Evolutionary conservation across 257 asterid species (phyloP), one percentile per base, ranked within the genome.

Genomic region (Ilex aquifolium): DNA sequence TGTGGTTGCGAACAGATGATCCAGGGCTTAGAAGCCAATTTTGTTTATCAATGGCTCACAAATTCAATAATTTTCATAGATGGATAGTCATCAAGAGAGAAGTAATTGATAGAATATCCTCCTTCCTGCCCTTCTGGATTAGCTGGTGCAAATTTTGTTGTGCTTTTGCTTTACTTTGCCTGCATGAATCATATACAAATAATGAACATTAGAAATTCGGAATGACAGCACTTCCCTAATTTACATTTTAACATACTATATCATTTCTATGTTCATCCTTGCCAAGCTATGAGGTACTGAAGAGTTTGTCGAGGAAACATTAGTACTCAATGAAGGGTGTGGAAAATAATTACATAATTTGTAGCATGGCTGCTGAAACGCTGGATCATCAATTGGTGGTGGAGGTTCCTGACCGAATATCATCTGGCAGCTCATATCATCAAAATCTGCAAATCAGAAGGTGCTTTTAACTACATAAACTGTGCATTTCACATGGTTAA

Each of bases 341-440:
- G 13, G 55, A n/a, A 63, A 65, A 66, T 1, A 36, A 40, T 71
- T 83, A 89, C 99, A 92, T 58, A 76, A 83, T 70, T 82, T 81
- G 76, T 72, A 93, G 75, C 99, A 93, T 16, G 97, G 97, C 65
- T 84, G 90, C 5, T 63, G 4, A 72, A 84, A 78, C 51, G 92
- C 95, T 54, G 95, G 95, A 72, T 90, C 99, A 44, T 69, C 48
- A 10, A 76, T 55, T 69, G 75, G 74, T 27, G 80, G 65, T 11
- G 91, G 96, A 64, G 99, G 90, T 53, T 83, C 94, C 74, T 76
- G 78, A 11, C 99, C 99, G 67, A 85, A 92, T 82, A 74, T 85
- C 94, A 92, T 89, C 59, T 89, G 90, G 61, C 99, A 92, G 67
- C 99, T 92, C 97, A 85, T 87, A 70, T 92, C 96, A 56, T 87